Evolutionary conservation across 176 grass and related monocot species (phyloP).

Genomic region (Alloteropsis semialata): DNA sequence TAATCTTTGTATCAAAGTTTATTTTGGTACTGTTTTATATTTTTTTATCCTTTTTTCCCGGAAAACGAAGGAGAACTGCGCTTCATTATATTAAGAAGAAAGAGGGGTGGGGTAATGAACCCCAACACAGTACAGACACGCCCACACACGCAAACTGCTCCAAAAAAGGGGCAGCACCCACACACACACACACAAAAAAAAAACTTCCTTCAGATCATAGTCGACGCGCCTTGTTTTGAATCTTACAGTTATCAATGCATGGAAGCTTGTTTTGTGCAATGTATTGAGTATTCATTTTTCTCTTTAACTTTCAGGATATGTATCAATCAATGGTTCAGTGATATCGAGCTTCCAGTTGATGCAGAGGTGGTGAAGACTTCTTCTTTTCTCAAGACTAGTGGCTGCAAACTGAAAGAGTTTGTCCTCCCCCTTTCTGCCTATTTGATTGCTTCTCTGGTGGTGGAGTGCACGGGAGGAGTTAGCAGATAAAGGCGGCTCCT

Average conservation of each 20-base stretch:
- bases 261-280: conserved; percentile 2
- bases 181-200: too few species aligned
- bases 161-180: too few species aligned
- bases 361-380: conserved; percentile 11
- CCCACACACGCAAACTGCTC: too few species aligned
- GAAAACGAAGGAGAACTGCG: too few species aligned
- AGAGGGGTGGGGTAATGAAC: too few species aligned
- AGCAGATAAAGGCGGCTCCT: conserved; percentile 32
- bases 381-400: conserved; percentile 9
- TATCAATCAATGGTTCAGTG: background rate
- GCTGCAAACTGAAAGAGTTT: conserved; percentile 11
- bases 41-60: too few species aligned
- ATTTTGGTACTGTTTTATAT: background rate
- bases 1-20: background rate
- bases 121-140: too few species aligned
- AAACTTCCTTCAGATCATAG: too few species aligned
- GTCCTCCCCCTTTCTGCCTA: conserved; percentile 9
- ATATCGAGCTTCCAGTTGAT: conserved; percentile 20
- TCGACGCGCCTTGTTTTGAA: background rate
- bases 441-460: conserved; percentile 29
- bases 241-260: background rate
- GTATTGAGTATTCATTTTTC: background rate
- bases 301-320: conserved; percentile 2
- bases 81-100: too few species aligned
- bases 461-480: conserved; percentile 37